These are phyloP conservation scores for Ophiostoma ips DNA, from an alignment of 2,329 filamentous ascomycete species.

Conservation along the genomic window DNA sequence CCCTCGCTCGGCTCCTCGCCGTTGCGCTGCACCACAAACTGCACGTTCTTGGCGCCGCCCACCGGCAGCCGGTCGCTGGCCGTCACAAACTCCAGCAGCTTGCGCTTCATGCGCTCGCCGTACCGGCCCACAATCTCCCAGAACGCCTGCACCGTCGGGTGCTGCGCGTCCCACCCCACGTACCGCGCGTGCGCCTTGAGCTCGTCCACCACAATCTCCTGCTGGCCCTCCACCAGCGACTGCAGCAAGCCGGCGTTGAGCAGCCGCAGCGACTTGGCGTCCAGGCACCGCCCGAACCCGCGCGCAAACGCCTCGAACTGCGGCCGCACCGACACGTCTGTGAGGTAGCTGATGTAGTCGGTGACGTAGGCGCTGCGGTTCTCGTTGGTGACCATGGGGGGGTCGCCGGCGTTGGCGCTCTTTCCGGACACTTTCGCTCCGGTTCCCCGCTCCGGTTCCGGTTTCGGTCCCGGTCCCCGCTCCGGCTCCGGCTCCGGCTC, in stretches of 20 bases:
- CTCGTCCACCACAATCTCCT: slow-evolving; percentile 63
- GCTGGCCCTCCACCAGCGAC: slow-evolving; percentile 67
- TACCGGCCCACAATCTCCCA: slow-evolving; percentile 66
- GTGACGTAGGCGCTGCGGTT: slow-evolving; percentile 68
- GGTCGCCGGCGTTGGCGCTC: no score
- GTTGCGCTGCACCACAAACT: slow-evolving; percentile 72
- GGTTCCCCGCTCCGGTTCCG: no score
- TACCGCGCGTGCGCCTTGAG: slow-evolving; percentile 62
- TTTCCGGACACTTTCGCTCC: no score
- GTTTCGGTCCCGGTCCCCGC: no score
- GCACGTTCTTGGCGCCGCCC: slow-evolving; percentile 66
- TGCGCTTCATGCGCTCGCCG: slow-evolving; percentile 54
- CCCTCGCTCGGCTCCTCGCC: slow-evolving; percentile 42
- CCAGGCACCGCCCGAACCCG: slow-evolving; percentile 66
- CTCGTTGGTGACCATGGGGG: slow-evolving; percentile 62
- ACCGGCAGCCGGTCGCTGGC: slow-evolving; percentile 83
- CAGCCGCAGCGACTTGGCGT: slow-evolving; percentile 55
- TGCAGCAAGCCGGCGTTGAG: slow-evolving; percentile 59
- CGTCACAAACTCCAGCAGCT: slow-evolving; percentile 85
- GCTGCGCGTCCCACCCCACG: slow-evolving; percentile 60
- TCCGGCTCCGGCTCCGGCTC: background rate
- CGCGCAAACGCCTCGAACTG: slow-evolving; percentile 70
- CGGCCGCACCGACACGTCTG: slow-evolving; percentile 58
- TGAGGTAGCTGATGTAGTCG: slow-evolving; percentile 77
- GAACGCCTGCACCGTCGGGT: slow-evolving; percentile 62